Percentiles rank a stretch among this genome's conserved stretches.
Evolutionary conservation across 1,139 yeast species (phyloP).

Genomic region (Candida mesenterica): DNA sequence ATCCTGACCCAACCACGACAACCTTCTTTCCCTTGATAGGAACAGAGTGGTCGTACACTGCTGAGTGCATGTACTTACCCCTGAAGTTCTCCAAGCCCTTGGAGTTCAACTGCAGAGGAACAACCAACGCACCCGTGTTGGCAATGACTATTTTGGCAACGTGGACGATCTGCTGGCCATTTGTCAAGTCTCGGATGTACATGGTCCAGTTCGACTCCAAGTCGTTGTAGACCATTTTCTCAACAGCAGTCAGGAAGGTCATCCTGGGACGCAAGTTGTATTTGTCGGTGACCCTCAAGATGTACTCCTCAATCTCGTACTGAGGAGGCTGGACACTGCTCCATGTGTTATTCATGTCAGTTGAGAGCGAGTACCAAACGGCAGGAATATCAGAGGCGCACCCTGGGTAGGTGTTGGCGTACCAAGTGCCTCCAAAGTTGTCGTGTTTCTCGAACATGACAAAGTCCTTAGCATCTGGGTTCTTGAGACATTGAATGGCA

Average conservation of each 20-base stretch:
- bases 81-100: slow-evolving; percentile 42
- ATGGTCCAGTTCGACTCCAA: slow-evolving; percentile 37
- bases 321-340: slow-evolving; percentile 47
- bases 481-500: slow-evolving; percentile 30
- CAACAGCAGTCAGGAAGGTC: slow-evolving; percentile 24
- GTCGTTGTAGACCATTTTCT: slow-evolving; percentile 31
- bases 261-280: slow-evolving; percentile 31
- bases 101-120: slow-evolving; percentile 28
- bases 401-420: slow-evolving; percentile 54
- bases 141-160: slow-evolving; percentile 31
- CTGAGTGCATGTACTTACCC: slow-evolving; percentile 50
- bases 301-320: slow-evolving; percentile 47
- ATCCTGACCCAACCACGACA: slow-evolving; percentile 25
- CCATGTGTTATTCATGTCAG: slow-evolving; percentile 45
- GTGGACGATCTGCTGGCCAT: slow-evolving; percentile 27
- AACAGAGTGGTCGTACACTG: slow-evolving; percentile 44
- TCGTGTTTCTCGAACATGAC: slow-evolving; percentile 44
- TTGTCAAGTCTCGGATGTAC: slow-evolving; percentile 29
- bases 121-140: slow-evolving; percentile 41
- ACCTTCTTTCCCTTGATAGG: slow-evolving; percentile 27
- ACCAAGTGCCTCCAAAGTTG: slow-evolving; percentile 56
- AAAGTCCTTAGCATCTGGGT: slow-evolving; percentile 33
- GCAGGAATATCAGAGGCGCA: slow-evolving; percentile 55
- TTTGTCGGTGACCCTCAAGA: slow-evolving; percentile 37
- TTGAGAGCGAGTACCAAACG: slow-evolving; percentile 44